Percentiles rank a stretch among this genome's conserved stretches.
phyloP scores from a whole-genome alignment of 106 monocot species.

The Platanthera guangdongensis region DNA sequence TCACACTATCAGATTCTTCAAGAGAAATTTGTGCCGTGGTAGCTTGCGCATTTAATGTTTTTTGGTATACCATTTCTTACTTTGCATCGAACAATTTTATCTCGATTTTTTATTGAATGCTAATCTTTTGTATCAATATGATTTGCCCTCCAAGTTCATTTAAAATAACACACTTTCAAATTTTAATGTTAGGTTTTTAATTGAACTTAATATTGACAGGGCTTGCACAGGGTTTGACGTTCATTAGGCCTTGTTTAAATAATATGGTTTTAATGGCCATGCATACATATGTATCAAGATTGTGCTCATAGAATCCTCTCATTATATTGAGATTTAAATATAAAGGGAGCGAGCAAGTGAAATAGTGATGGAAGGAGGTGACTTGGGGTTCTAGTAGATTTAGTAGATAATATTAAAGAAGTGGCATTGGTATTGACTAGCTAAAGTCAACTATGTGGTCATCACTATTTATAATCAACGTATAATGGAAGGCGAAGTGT shows the following conservation, averaged over 20 bases:
- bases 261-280: too few species aligned
- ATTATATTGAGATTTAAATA: not conserved
- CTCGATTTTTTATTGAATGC: not conserved
- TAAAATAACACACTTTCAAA: not conserved
- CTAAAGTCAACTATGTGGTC: not conserved
- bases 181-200: not conserved
- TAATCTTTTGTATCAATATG: not conserved
- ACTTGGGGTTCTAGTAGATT: not conserved
- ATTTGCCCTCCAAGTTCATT: not conserved
- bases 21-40: not conserved
- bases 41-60: not conserved
- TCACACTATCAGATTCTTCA: not conserved
- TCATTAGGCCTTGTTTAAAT: too few species aligned
- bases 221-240: not conserved
- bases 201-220: not conserved
- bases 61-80: not conserved
- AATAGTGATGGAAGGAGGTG: not conserved
- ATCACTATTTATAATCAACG: not conserved
- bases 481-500: not conserved
- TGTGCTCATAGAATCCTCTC: not conserved
- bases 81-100: not conserved
- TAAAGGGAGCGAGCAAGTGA: not conserved
- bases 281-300: too few species aligned
- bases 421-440: not conserved
- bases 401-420: not conserved